phyloP scores from a whole-genome alignment of 495 filamentous ascomycete genomes.

The Pyronema domesticum region DNA sequence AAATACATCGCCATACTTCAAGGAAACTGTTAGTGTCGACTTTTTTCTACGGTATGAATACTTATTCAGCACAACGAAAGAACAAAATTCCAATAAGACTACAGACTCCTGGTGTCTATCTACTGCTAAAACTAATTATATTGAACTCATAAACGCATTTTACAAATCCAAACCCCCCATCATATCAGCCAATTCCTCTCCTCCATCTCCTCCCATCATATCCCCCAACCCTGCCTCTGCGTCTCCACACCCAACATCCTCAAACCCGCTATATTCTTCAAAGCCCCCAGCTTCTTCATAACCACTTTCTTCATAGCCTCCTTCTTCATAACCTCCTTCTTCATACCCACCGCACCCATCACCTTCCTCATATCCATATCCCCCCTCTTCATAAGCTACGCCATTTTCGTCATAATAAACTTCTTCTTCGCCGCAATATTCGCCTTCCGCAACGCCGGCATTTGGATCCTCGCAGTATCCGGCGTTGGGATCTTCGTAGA shows the following conservation, averaged over 20 bases:
- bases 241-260: neutral
- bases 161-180: neutral
- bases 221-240: neutral
- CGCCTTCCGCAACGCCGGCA: neutral
- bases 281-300: neutral
- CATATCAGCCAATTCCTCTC: neutral
- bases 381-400: neutral
- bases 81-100: too few species aligned
- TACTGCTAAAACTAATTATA: too few species aligned
- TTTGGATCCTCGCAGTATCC: neutral
- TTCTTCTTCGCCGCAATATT: neutral
- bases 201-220: neutral
- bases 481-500: slow-evolving; percentile 1
- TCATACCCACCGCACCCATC: neutral
- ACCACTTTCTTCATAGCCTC: neutral
- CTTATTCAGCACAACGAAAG: too few species aligned
- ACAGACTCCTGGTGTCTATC: too few species aligned
- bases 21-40: too few species aligned
- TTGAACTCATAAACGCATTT: neutral
- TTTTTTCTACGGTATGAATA: too few species aligned
- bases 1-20: too few species aligned
- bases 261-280: neutral
- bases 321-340: neutral
- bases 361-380: neutral
- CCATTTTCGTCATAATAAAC: neutral